A percentile compares a stretch with the other conserved stretches of the same genome.
Evolutionary conservation across 2,329 filamentous ascomycete species (phyloP).

Genomic region (Rutstroemia sydowiana): DNA sequence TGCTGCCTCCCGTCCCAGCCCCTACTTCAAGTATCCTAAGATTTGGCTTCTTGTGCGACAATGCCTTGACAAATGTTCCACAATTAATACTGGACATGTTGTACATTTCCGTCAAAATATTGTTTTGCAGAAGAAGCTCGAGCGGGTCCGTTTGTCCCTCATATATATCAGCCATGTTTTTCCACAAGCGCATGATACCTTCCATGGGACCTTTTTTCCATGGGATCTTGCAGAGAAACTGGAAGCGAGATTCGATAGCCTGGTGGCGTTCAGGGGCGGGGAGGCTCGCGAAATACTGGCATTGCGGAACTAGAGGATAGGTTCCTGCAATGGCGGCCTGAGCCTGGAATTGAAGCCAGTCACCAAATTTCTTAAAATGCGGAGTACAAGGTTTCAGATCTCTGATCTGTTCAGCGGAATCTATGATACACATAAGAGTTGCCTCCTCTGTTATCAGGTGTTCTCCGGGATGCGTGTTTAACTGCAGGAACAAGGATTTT

Average conservation of each 20-base stretch:
- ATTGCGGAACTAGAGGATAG: neutral
- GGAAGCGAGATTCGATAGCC: slow-evolving; percentile 15
- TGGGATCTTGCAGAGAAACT: neutral
- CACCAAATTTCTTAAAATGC: neutral
- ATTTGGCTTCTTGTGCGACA: slow-evolving; percentile 16
- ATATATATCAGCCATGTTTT: neutral
- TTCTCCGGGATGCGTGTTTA: neutral
- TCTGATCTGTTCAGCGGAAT: neutral
- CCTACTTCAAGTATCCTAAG: slow-evolving; percentile 30
- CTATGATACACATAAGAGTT: neutral
- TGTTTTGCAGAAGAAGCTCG: neutral
- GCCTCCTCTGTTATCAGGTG: neutral
- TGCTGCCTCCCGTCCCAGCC: too few relatives aligned
- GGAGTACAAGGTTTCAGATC: neutral
- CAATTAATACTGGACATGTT: neutral
- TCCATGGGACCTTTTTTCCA: neutral
- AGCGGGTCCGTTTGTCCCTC: neutral
- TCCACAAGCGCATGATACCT: neutral
- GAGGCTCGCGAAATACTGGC: slow-evolving; percentile 9
- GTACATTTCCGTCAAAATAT: neutral
- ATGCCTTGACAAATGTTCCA: neutral
- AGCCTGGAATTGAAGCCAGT: neutral
- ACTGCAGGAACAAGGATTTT: neutral
- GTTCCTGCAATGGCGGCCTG: neutral
- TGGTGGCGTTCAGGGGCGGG: slow-evolving; percentile 6